Base-by-base conservation (phyloP, 1,284 basidiomycete species). In the Tranzscheliella williamsii region DNA sequence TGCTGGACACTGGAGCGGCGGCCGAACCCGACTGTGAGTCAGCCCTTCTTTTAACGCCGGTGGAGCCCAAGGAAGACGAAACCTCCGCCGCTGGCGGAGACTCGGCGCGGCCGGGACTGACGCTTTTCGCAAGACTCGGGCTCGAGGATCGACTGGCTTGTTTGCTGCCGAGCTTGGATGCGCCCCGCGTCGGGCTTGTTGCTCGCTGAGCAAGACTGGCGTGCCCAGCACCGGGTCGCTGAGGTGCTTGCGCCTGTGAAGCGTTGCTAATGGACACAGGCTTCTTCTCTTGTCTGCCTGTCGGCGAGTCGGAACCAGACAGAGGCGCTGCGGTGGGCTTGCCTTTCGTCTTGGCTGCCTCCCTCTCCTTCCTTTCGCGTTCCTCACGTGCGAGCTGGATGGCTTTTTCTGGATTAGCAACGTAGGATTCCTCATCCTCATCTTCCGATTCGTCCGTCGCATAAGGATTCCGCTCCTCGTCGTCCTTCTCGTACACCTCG, bases 391-490 rank as follows among this genome's bases (percentile, higher is more conserved):
- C 74, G n/a, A 64, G 46, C 21, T 67, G 65, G 27, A 77, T 65
- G 13, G 75, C 75, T 32, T 73, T 65, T 37, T 77, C 75, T 4
- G 75, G 75, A 29, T 77, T 74, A 43, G 72, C 64, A 6, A 77
- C 66, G 33, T 71, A 73, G 31, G 67, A 55, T 35, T 72, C 63
- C 24, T 71, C 63, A 29, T 67, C 68, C 15, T 76, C 72, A n/a
- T 71, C 70, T 29, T 75, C 71, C 26, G 69, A 67, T 9, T 67
- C 70, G 24, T 73, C 72, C 24, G 67, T 66, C 0, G 67, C 67
- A 29, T 76, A 75, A 9, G 72, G 74, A 30, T 75, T 75, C 36
- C 61, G 69, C 33, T 50, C 72, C 20, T 75, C 72, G 38, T 75
- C 73, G 38, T 75, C 73, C 40, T 60, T 67, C 32, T 77, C 72